phyloP scores from a whole-genome alignment of 2,329 filamentous ascomycete genomes.

The Apiospora rasikravindrae region DNA sequence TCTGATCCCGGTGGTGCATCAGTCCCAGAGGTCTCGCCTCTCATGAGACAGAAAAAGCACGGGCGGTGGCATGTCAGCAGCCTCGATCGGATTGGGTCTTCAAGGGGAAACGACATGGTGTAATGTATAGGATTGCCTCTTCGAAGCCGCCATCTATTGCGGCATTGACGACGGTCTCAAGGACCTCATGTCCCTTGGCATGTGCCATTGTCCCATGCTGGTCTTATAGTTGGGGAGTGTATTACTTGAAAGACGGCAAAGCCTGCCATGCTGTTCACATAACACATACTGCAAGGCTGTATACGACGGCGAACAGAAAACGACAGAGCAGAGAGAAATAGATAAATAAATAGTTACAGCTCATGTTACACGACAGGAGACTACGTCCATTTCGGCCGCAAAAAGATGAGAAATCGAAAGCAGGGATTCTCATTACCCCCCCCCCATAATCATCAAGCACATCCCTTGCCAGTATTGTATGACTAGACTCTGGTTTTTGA shows the following conservation, averaged over 20 bases:
- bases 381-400: neutral
- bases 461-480: neutral
- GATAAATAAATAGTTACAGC: neutral
- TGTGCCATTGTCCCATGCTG: neutral
- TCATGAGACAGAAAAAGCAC: neutral
- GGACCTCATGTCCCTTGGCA: neutral
- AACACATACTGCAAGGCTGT: neutral
- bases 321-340: neutral
- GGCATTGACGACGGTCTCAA: neutral
- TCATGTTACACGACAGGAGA: neutral
- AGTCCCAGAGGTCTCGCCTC: neutral
- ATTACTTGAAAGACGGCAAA: neutral
- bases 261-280: neutral
- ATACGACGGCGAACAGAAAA: too few relatives aligned
- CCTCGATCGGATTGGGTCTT: neutral
- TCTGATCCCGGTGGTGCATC: neutral
- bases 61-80: neutral
- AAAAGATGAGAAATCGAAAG: neutral
- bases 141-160: neutral
- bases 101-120: neutral
- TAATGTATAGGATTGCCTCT: neutral
- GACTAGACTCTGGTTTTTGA: neutral
- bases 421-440: too few relatives aligned
- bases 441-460: too few relatives aligned
- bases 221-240: neutral